Base-by-base conservation (phyloP, 768 basidiomycete species). In the Leccinum subtestaceum region DNA sequence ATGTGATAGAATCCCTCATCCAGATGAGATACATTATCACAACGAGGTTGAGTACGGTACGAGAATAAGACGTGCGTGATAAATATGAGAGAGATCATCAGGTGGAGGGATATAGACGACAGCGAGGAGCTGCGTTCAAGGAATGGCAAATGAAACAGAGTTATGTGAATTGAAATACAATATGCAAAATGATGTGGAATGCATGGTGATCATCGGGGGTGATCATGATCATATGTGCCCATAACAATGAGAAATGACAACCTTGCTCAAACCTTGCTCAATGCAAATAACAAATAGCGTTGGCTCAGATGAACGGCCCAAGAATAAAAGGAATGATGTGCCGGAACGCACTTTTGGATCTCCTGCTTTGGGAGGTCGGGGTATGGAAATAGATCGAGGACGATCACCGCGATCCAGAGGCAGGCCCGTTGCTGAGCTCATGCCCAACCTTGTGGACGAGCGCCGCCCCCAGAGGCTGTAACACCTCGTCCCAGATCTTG, bases 381-480 rank as follows among this genome's bases (percentile, higher is more conserved):
- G 13, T 25, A 32, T 6, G 12, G 25, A 11, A 11, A 34, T 29
- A 21, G 38, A 55, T 34, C 52, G 32, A 34, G n/a, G 17, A 32
- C 27, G 29, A 52, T 71, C 63, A 72, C 45, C 67, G 60, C 23
- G 64, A 49, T 9, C 63, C 70, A 51, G 60, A 19, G 7, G 55
- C 67, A n/a, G 89, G 89, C 0, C 89, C 89, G 45, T 87, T 82
- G 65, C 88, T 84, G 52, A 92, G 77, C 70, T 92, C 89, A 43
- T 83, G 73, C 6, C 88, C 90, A 32, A 91, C 73, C 64, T 92
- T 92, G 67, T 89, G 86, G 17, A 86, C 85, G 27, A 89, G 75
- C 47, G 78, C 72, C 66, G 81, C 78, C 8, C 90, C 89, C 0
- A 92, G 77, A 25, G 88, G 88, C 64, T 84, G 84, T 19, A 92